A percentile compares a stretch with the other conserved stretches of the same genome.
These are phyloP conservation scores for Nemophila menziesii DNA, from an alignment of 257 asterid genomes.

Conservation along the genomic window DNA sequence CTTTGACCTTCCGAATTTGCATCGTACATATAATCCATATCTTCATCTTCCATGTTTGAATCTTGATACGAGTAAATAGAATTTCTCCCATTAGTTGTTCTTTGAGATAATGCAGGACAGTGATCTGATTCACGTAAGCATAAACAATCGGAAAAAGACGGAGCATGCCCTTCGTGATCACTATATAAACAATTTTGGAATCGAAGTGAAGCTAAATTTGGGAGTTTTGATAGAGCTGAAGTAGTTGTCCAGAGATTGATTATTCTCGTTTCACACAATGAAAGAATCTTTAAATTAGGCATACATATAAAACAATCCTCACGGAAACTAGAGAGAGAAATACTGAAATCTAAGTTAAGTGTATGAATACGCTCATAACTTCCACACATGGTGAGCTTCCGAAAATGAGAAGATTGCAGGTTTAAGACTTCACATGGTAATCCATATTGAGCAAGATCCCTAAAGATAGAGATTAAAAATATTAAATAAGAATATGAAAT, in stretches of 20 bases:
- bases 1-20: slow-evolving; percentile 29
- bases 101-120: slow-evolving; percentile 27
- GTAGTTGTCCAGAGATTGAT: slow-evolving; percentile 79
- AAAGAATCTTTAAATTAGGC: slow-evolving; percentile 73
- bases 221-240: slow-evolving; percentile 71
- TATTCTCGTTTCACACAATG: slow-evolving; percentile 77
- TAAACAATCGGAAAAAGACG: slow-evolving; percentile 20
- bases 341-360: slow-evolving; percentile 82
- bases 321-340: slow-evolving; percentile 66
- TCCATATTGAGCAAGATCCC: slow-evolving; percentile 83
- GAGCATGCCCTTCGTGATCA: slow-evolving; percentile 22
- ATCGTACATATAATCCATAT: slow-evolving; percentile 25
- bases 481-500: slow-evolving; percentile 5
- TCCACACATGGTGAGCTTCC: slow-evolving; percentile 74
- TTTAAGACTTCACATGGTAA: slow-evolving; percentile 58
- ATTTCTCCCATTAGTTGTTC: slow-evolving; percentile 8
- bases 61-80: slow-evolving; percentile 21
- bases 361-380: slow-evolving; percentile 43
- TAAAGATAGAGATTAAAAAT: slow-evolving; percentile 22
- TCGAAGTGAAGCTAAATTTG: slow-evolving; percentile 64
- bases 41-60: slow-evolving; percentile 34
- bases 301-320: slow-evolving; percentile 74
- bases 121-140: slow-evolving; percentile 20
- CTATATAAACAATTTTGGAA: slow-evolving; percentile 46
- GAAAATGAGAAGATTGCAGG: slow-evolving; percentile 69